Conservation (phyloP, 768 basidiomycete species). For the Panellus pusillus region DNA sequence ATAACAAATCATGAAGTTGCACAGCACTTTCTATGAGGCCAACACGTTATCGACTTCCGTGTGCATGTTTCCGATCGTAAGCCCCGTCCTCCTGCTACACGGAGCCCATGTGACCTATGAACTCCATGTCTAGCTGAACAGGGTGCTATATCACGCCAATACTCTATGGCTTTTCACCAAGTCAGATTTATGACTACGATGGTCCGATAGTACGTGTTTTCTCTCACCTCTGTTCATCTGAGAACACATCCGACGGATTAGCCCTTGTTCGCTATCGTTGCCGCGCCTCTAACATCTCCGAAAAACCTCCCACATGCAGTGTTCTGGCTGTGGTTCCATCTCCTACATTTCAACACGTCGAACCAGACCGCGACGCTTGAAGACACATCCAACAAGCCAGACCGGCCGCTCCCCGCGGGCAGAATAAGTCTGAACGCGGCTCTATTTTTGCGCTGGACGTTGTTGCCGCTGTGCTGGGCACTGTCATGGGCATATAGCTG, state of each 20-base stretch:
- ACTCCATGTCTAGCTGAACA: not conserved
- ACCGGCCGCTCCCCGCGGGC: slow-evolving; percentile 34
- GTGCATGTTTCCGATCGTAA: not conserved
- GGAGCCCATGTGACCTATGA: too few species aligned
- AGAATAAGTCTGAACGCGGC: slow-evolving; percentile 27
- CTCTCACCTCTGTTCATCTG: too few species aligned
- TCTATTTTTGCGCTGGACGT: slow-evolving; percentile 30
- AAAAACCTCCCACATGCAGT: slow-evolving; percentile 24
- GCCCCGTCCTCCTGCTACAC: not conserved
- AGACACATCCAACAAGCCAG: slow-evolving; percentile 35
- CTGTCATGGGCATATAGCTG: slow-evolving; percentile 16
- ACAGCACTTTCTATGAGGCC: not conserved
- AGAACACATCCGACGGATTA: not conserved
- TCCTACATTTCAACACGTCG: slow-evolving; percentile 37
- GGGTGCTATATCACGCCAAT: not conserved
- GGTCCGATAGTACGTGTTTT: slow-evolving; percentile 29
- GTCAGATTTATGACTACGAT: slow-evolving; percentile 33
- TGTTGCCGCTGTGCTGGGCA: slow-evolving; percentile 29
- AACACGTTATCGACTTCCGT: not conserved
- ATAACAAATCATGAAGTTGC: not conserved
- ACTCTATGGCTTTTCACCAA: slow-evolving; percentile 32
- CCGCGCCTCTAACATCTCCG: slow-evolving; percentile 15
- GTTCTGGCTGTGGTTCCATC: slow-evolving; percentile 41
- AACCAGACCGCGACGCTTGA: slow-evolving; percentile 34
- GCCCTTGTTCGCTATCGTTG: slow-evolving; percentile 21